phyloP scores from a whole-genome alignment of 306 rosid species.

The Lathyrus tuberosus region DNA sequence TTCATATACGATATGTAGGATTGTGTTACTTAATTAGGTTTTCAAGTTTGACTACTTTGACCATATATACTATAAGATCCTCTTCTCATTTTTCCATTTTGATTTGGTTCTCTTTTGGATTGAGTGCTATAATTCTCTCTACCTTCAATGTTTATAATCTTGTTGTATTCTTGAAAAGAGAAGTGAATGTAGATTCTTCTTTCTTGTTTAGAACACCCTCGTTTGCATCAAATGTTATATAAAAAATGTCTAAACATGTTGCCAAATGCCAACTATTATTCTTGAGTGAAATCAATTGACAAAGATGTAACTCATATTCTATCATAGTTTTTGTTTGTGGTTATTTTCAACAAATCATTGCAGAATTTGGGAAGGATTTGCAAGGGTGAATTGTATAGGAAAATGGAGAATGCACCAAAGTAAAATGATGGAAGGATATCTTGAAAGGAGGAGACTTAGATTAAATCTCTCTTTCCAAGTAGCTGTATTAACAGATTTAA shows the following conservation, averaged over 20 bases:
- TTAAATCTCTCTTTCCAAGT: slow-evolving; percentile 20
- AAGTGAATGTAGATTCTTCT: slow-evolving; percentile 52
- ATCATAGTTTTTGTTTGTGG: background rate
- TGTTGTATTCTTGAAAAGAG: slow-evolving; percentile 39
- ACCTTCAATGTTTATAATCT: no score
- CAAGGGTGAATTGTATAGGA: slow-evolving; percentile 26
- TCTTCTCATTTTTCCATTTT: slow-evolving; percentile 71
- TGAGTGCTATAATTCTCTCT: slow-evolving; percentile 31
- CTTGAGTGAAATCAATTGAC: background rate
- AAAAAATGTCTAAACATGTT: no score
- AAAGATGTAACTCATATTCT: background rate
- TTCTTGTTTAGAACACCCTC: slow-evolving; percentile 47
- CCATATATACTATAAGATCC: slow-evolving; percentile 48
- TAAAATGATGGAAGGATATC: slow-evolving; percentile 31
- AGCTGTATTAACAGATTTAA: slow-evolving; percentile 33
- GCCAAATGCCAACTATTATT: slow-evolving; percentile 41
- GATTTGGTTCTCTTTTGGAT: slow-evolving; percentile 64
- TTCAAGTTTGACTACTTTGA: slow-evolving; percentile 67
- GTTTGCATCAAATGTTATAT: no score
- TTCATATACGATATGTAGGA: slow-evolving; percentile 46
- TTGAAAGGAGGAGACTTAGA: slow-evolving; percentile 39
- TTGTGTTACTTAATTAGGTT: slow-evolving; percentile 53
- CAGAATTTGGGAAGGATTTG: slow-evolving; percentile 29
- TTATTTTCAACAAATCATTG: slow-evolving; percentile 30
- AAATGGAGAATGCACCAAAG: slow-evolving; percentile 29